Base-by-base conservation (phyloP, 2,329 filamentous ascomycete genomes). In the Botrytis porri region DNA sequence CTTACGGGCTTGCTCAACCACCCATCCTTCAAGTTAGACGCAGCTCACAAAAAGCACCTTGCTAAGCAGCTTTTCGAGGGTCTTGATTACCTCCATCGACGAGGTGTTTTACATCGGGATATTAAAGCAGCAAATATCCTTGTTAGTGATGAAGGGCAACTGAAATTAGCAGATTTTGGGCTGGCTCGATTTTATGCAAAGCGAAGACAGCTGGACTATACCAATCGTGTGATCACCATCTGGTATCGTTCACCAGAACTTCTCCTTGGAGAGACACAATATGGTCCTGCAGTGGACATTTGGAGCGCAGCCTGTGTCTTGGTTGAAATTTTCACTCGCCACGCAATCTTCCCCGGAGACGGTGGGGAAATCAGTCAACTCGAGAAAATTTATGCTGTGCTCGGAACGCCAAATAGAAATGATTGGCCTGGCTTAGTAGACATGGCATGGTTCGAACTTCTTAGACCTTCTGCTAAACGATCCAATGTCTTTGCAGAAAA, bases 61-160 rank as follows among this genome's bases (percentile, higher is more conserved):
- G 94, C 94, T 0, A 93, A 91, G 80, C 96, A 99, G 80, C 88
- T 99, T 76, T 98, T 99, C 78, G 92, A 97, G 80, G 95, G 94
- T 0, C 86, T 99, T 7, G 93, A 97, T 80, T 99, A 98, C 80
- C 88, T 99, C 1, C 96, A 99, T 81, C 91, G 92, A 64, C 88
- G 94, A 51, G 94, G 96, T n/a, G 95, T 99, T 20, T 85, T 99
- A 5, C 96, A 99, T 82, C 92, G 96, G 74, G 96, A 99, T 80
- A 98, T 99, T 84, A 99, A 99, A 83, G 96, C 96, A 2, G 96
- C 96, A 73, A 99, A 99, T 79, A 98, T 98, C 73, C 86, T 99
- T 35, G 93, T 99, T 73, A 97, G 94, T 83, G 97, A 91, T 77
- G 90, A 92, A 16, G 96, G 96, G 8, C 88, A 94, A 73, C 84